Conservation (phyloP, 2,329 filamentous ascomycete species). For the Penicillium sp. region DNA sequence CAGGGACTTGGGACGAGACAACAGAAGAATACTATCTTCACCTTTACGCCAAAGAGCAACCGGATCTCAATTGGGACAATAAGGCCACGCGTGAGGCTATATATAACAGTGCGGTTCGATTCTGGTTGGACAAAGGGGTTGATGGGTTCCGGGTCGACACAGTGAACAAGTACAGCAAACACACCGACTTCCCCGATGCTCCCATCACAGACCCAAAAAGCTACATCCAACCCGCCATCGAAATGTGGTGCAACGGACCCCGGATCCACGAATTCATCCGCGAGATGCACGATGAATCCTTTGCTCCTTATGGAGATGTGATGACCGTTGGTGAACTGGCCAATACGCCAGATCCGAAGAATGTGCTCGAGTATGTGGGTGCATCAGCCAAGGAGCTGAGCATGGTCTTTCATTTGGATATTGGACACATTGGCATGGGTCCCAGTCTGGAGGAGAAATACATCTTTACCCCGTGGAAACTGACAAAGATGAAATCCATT, state of each 20-base stretch:
- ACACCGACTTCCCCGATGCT: conserved; percentile 52
- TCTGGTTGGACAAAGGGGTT: conserved; percentile 69
- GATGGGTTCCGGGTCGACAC: conserved; percentile 68
- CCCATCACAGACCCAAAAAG: conserved; percentile 50
- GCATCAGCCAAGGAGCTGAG: conserved; percentile 58
- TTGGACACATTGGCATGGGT: conserved; percentile 52
- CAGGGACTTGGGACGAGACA: conserved; percentile 60
- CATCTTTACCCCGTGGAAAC: conserved; percentile 41
- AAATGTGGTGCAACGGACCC: conserved; percentile 65
- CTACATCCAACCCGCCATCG: conserved; percentile 50
- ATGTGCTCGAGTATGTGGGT: conserved; percentile 59
- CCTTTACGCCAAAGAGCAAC: conserved; percentile 67
- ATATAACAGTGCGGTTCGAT: conserved; percentile 64
- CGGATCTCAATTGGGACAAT: conserved; percentile 76
- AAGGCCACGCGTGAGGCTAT: conserved; percentile 60
- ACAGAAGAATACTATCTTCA: conserved; percentile 70
- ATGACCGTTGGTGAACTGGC: conserved; percentile 70
- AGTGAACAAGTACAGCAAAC: conserved; percentile 60
- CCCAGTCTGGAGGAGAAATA: conserved; percentile 47
- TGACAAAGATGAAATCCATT: conserved; percentile 50
- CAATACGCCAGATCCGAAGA: conserved; percentile 55
- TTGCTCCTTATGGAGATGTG: conserved; percentile 54
- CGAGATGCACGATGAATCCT: conserved; percentile 60
- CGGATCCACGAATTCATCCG: conserved; percentile 65
- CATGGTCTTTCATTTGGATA: conserved; percentile 60